A percentile compares a stretch with the other conserved stretches of the same genome.
Conservation (phyloP, 2,329 filamentous ascomycete genomes). For the Fusarium anguioides region DNA sequence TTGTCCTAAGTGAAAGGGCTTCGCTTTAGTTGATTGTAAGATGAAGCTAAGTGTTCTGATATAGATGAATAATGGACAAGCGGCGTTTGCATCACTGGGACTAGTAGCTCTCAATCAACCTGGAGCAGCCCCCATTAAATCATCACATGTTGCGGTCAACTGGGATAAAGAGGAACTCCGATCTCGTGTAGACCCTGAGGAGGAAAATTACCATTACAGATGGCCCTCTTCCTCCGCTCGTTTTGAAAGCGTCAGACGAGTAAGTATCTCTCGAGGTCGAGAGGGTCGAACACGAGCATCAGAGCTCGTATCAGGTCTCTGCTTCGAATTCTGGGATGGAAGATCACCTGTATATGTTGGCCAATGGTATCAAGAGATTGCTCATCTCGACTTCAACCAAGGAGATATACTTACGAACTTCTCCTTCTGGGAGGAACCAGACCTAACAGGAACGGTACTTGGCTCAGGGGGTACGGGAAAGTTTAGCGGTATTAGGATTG, state of each 20-base stretch:
- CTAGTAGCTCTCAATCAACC: not conserved
- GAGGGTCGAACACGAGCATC: not conserved
- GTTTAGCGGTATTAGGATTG: not conserved
- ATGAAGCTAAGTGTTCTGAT: not conserved
- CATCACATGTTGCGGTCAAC: too few species aligned
- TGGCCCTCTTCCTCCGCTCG: not conserved
- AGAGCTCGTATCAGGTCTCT: not conserved
- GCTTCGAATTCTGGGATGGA: slow-evolving; percentile 7
- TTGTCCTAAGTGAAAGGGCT: not conserved
- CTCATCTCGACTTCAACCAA: not conserved
- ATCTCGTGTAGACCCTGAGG: not conserved
- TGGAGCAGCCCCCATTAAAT: too few species aligned
- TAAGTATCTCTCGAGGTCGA: not conserved
- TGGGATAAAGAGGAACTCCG: not conserved
- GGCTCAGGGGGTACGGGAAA: not conserved
- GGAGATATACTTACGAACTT: not conserved
- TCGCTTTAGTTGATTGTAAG: accelerated
- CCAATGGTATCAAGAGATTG: slow-evolving; percentile 6
- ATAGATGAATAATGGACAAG: not conserved
- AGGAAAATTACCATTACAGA: not conserved
- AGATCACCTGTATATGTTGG: not conserved
- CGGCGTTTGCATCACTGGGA: not conserved
- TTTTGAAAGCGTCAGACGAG: not conserved
- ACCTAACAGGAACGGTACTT: too few species aligned
- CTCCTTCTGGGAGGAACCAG: not conserved